Percentiles rank a stretch among this genome's conserved stretches.
Evolutionary conservation across 2,329 filamentous ascomycete genomes (phyloP).

Genomic region (Pseudocercospora crystallina): DNA sequence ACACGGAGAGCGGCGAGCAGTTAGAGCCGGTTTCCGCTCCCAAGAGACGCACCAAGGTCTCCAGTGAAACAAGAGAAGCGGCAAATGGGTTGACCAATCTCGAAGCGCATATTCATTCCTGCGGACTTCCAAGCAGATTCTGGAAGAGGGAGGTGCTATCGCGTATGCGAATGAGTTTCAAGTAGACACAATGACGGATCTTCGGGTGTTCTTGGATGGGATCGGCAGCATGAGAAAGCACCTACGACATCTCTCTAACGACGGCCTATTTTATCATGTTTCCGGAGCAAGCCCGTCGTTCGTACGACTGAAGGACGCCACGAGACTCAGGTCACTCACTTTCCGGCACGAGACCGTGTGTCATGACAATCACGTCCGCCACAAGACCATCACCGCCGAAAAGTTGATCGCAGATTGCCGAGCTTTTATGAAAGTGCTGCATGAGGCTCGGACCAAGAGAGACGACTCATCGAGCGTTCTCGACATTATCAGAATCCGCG

Average conservation of each 20-base stretch:
- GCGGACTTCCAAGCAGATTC: slow-evolving; percentile 8
- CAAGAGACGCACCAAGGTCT: not conserved
- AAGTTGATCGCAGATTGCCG: slow-evolving; percentile 1
- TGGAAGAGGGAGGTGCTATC: slow-evolving; percentile 1
- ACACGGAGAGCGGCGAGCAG: not conserved
- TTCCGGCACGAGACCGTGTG: not conserved
- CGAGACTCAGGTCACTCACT: not conserved
- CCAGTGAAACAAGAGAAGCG: not conserved
- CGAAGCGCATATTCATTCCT: slow-evolving; percentile 5
- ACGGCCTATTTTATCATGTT: slow-evolving; percentile 1
- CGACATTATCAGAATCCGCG: no score
- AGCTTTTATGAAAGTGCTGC: not conserved
- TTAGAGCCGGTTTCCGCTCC: not conserved
- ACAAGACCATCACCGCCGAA: not conserved
- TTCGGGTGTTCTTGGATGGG: not conserved
- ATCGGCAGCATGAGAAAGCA: slow-evolving; percentile 9
- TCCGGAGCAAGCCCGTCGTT: slow-evolving; percentile 2
- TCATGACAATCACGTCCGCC: not conserved
- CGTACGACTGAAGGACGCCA: slow-evolving; percentile 10
- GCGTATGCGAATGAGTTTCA: slow-evolving; percentile 7
- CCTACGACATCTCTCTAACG: not conserved
- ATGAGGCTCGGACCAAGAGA: not conserved
- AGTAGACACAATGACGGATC: not conserved
- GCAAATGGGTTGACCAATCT: not conserved
- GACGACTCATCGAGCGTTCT: no score